Conservation (phyloP, 2,329 filamentous ascomycete genomes). For the Pseudocercospora fijiensis region DNA sequence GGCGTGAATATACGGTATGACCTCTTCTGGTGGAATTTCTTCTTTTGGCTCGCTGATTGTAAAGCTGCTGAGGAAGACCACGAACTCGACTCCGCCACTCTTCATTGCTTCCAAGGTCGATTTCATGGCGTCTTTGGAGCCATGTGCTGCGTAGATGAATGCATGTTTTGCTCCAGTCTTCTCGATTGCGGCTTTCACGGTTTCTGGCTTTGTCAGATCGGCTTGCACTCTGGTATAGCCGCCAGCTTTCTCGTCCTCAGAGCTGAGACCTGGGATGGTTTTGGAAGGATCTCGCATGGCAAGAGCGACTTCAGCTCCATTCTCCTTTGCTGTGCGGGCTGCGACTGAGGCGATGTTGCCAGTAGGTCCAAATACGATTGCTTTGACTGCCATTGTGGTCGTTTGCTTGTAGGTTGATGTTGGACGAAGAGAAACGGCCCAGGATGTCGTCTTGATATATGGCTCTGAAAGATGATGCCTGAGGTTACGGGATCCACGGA, state of each 20-base stretch:
- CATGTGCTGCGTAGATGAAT: constrained; percentile 49
- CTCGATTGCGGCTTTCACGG: constrained; percentile 44
- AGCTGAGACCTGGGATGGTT: constrained; percentile 40
- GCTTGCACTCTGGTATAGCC: constrained; percentile 44
- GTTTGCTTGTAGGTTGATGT: not conserved
- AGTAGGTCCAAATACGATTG: constrained; percentile 54
- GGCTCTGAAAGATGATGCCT: not conserved
- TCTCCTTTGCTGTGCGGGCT: constrained; percentile 43
- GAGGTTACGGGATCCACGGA: not conserved
- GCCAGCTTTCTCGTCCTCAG: constrained; percentile 34
- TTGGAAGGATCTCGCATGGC: constrained; percentile 52
- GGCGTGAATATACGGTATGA: constrained; percentile 47
- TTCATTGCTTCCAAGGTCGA: constrained; percentile 47
- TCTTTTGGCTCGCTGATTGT: constrained; percentile 31
- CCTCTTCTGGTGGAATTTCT: constrained; percentile 31
- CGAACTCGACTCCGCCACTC: constrained; percentile 45
- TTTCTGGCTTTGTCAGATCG: constrained; percentile 47
- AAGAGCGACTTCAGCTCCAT: constrained; percentile 48
- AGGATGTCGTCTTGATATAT: not conserved
- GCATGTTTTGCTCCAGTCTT: constrained; percentile 47
- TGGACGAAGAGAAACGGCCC: not conserved
- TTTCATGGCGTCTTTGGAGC: constrained; percentile 43
- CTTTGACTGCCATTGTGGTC: constrained; percentile 16
- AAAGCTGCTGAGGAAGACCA: constrained; percentile 50
- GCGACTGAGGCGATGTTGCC: constrained; percentile 47